Percentiles rank a stretch among this genome's conserved stretches.
Conservation (phyloP, 805 yeast genomes). For the Blastobotrys mokoenaii region DNA sequence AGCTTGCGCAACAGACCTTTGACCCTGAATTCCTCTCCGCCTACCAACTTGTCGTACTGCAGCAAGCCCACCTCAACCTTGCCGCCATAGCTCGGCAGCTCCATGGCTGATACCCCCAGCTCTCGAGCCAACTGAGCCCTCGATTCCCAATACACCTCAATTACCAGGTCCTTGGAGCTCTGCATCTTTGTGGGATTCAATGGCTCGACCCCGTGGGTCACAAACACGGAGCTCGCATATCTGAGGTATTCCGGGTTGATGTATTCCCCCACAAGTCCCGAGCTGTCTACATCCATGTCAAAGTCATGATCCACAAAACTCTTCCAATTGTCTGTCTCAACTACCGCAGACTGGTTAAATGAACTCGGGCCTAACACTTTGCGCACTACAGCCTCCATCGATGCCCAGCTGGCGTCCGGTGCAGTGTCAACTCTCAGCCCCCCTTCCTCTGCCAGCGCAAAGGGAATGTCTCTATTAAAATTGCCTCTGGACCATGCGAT, state of each 20-base stretch:
- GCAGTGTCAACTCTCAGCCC: constrained; percentile 23
- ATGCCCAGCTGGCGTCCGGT: constrained; percentile 18
- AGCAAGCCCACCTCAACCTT: constrained; percentile 19
- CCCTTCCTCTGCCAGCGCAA: constrained; percentile 19
- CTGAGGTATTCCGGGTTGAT: constrained; percentile 3
- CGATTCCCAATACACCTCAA: constrained; percentile 19
- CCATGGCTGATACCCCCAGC: no score
- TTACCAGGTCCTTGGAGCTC: constrained; percentile 12
- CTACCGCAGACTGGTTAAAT: constrained; percentile 3
- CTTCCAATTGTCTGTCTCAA: constrained; percentile 16
- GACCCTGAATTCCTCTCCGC: constrained; percentile 12
- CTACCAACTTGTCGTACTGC: constrained; percentile 3
- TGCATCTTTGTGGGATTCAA: constrained; percentile 8
- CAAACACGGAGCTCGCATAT: constrained; percentile 12
- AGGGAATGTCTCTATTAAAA: constrained; percentile 18
- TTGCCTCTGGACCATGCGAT: constrained; percentile 12
- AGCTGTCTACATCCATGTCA: neutral
- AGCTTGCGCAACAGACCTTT: constrained; percentile 15
- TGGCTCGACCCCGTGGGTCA: constrained; percentile 16
- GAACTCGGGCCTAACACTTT: constrained; percentile 1
- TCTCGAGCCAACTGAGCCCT: no score
- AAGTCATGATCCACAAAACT: constrained; percentile 5
- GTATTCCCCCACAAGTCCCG: neutral
- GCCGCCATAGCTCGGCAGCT: constrained; percentile 1
- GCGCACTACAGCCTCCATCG: constrained; percentile 2